Conservation (phyloP, 768 basidiomycete species). For the Mycena crocata region DNA sequence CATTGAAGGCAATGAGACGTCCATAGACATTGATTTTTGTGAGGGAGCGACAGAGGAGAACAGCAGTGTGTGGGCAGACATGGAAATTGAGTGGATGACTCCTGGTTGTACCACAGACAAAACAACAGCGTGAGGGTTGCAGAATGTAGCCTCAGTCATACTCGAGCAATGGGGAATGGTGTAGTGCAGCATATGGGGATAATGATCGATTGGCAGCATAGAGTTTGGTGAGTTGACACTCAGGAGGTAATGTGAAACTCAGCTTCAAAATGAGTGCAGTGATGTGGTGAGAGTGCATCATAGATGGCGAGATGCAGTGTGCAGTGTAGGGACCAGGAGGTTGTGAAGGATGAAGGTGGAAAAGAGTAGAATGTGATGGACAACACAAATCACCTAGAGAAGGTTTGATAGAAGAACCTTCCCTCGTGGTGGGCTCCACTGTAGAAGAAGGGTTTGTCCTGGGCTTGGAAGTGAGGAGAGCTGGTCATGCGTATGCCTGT, state of each 20-base stretch:
- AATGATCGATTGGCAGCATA: not conserved
- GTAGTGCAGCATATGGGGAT: not conserved
- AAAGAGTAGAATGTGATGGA: too few species aligned
- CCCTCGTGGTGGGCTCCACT: too few species aligned
- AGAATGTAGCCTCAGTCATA: not conserved
- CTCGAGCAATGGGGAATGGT: not conserved
- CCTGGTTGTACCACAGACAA: conserved; percentile 2
- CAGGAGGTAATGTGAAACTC: not conserved
- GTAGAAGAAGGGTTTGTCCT: too few species aligned
- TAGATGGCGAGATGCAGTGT: too few species aligned
- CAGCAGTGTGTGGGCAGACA: conserved; percentile 2
- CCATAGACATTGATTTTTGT: not conserved
- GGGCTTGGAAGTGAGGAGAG: too few species aligned
- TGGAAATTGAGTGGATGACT: not conserved
- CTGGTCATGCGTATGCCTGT: too few species aligned
- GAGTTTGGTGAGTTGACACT: not conserved
- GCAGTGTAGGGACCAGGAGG: too few species aligned
- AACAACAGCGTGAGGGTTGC: conserved; percentile 10
- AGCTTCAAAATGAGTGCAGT: not conserved
- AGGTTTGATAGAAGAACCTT: too few species aligned
- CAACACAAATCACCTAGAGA: too few species aligned
- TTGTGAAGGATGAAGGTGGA: too few species aligned
- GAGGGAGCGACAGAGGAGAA: conserved; percentile 1
- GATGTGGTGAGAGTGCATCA: not conserved
- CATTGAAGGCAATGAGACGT: not conserved